Evolutionary conservation across 805 yeast species (phyloP).

Genomic region (Candida cerambycidarum): DNA sequence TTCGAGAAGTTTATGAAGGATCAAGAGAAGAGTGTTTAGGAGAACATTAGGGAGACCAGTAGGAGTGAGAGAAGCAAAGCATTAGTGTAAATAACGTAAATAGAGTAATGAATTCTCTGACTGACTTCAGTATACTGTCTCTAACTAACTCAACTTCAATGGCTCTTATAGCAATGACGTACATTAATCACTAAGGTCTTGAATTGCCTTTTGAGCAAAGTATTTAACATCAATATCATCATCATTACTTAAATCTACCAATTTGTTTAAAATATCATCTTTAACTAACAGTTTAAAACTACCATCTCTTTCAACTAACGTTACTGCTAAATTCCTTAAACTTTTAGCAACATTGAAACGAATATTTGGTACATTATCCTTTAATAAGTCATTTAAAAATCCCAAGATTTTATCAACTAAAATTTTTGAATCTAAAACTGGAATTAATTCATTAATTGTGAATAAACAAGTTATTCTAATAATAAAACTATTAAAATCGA

Average conservation of each 20-base stretch:
- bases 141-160: no score
- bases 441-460: conserved; percentile 79
- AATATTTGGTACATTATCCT: conserved; percentile 90
- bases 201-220: conserved; percentile 66
- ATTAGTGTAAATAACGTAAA: not conserved
- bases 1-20: conserved; percentile 41
- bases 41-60: no score
- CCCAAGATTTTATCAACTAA: conserved; percentile 72
- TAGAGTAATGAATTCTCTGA: not conserved
- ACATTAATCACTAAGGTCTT: conserved; percentile 10
- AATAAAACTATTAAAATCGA: conserved; percentile 71
- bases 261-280: conserved; percentile 58
- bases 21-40: conserved; percentile 15
- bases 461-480: conserved; percentile 89
- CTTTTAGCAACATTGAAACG: conserved; percentile 94
- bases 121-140: not conserved
- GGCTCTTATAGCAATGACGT: no score
- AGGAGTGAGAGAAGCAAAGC: not conserved
- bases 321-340: conserved; percentile 58
- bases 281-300: conserved; percentile 25
- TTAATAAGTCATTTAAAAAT: conserved; percentile 66
- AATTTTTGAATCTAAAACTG: conserved; percentile 60
- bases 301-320: conserved; percentile 32
- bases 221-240: conserved; percentile 86
- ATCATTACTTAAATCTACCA: conserved; percentile 67